Conservation (phyloP, 306 rosid genomes). For the cucumber (Cucumis sativus) region Cucumber_9930_V3 NC_026660.2:617001-617500, state of each 20-base stretch:
- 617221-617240: conserved; percentile 46
- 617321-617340: conserved; percentile 84
- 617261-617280: conserved; percentile 12
- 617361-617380: conserved; percentile 86
- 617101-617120: not conserved
- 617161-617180: conserved; percentile 30
- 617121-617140: not conserved
- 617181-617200: conserved; percentile 40
- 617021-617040: not conserved
- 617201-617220: conserved; percentile 31
- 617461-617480: not conserved
- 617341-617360: conserved; percentile 73
- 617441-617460: not conserved
- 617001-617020: not conserved
- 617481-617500: not conserved
- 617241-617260: conserved; percentile 62
- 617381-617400: conserved; percentile 15
- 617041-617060: not conserved
- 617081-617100: conserved; percentile 8
- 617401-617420: not conserved
- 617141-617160: conserved; percentile 25
- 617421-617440: not conserved
- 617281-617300: conserved; percentile 27
- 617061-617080: not conserved
- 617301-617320: conserved; percentile 44